Evolutionary conservation across 805 yeast species (phyloP), one percentile per base, ranked within the genome.

Genomic region (Brettanomyces anomalus): DNA sequence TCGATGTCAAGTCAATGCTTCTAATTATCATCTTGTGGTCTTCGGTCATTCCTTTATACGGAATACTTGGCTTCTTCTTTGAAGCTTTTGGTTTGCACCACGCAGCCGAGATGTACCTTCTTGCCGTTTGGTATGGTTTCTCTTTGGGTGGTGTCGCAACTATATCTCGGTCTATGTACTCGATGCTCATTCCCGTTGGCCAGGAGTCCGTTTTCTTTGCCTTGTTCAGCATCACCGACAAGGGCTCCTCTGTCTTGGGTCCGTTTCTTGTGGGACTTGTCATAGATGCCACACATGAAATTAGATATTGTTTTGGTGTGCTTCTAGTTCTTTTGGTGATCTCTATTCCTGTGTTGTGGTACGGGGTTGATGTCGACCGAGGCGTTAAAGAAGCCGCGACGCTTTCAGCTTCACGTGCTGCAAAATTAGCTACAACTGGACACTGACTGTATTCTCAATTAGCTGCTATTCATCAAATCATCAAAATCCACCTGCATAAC

Each of bases 141-240:
- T 74, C 86, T 0, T 57, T 85, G 20, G 94, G 94, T 24, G 88
- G 88, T 0, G 60, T 85, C 19, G 72, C 83, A 7, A 80, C 90
- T 0, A 68, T 80, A 1, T 74, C 87, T 21, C 68, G 93, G 39
- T 78, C 88, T 1, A 64, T 81, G 4, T 84, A 77, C 57, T 72
- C 85, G 28, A 58, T 81, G 54, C 68, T 84, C 42, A 81, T 84
- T 36, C 94, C 94, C 16, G 68, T 65, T 37, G 93, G 93, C 5
- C 77, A 75, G 51, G 94, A 85, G 54, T 76, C 82, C 3, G 76
- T 81, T 5, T 84, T 83, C 55, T 84, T 85, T 61, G 81, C 90
- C 13, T 64, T 84, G 36, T 85, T 79, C 59, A 74, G 85, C 34
- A 77, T 84, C 33, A 85, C 94, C 1, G 93, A 84, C 58, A 84